Evolutionary conservation across 192 early-diverging fungal species (phyloP), one percentile per base, ranked within the genome.

Genomic region (Kickxella alabastrina): DNA sequence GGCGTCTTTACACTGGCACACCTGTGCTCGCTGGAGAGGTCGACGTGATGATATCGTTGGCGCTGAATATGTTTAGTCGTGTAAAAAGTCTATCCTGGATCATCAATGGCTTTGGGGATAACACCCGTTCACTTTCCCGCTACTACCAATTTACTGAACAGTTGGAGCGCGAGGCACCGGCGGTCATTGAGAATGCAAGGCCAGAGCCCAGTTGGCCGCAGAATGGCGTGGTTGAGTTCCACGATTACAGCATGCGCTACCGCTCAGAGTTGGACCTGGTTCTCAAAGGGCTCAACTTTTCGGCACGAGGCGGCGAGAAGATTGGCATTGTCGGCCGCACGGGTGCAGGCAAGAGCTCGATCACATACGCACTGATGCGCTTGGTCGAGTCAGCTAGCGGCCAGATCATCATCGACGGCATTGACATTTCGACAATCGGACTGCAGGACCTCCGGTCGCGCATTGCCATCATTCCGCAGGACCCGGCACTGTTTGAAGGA

Each of bases 391-490:
- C 82, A 8, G 62, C 74, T 0, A 45, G 54, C 27, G 87, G 87
- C 7, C 52, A 53, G 6, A 90, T 92, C 47, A 32, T 27, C 5
- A 80, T 86, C 44, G 82, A 83, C 42, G 83, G 81, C 10, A 44
- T 83, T 2, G 83, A 85, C 53, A 83, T 82, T 44, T 74, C 76
- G 4, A 75, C 63, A 1, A 44, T 70, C 10, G 59, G 66, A 1
- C 48, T 68, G 0, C 58, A 58, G 27, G 79, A 79, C 53, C 53
- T 84, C 14, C 64, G 81, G 6, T 68, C 74, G 9, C 65, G 80
- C 22, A 51, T 93, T 35, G 83, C 86, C 3, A 85, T 93, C 37
- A 89, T 93, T 66, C 88, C 90, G 31, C 89, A 93, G 76, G 90
- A 92, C 26, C 87, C 87, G 17, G 79, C 89, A 3, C 49, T 83